These are phyloP conservation scores for Pythium rhizo-oryzae DNA, from an alignment of 352 stramenopile species.

Conservation along the genomic window DNA sequence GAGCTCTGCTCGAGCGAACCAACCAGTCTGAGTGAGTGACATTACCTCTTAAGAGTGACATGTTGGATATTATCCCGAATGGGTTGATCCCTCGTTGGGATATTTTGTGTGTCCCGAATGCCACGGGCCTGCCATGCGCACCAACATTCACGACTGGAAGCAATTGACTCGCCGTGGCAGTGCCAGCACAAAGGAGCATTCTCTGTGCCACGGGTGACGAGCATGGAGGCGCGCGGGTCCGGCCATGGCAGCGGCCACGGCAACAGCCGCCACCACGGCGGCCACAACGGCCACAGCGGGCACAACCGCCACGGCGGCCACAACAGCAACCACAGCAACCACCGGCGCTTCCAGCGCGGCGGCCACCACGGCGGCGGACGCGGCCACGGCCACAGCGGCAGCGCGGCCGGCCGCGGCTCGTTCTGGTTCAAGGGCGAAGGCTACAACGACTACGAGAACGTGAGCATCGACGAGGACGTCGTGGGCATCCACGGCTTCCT, in stretches of 20 bases:
- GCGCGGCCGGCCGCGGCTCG: constrained; percentile 11
- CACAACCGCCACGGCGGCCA: background rate
- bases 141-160: constrained; percentile 23
- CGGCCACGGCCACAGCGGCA: constrained; percentile 28
- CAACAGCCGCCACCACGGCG: background rate
- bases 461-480: constrained; percentile 70
- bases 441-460: background rate
- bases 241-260: background rate
- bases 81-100: constrained; percentile 14
- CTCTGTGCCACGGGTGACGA: background rate
- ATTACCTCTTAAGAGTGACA: background rate
- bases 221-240: constrained; percentile 22
- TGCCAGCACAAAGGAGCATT: background rate
- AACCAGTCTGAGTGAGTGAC: constrained; percentile 16
- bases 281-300: background rate
- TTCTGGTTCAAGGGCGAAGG: constrained; percentile 14
- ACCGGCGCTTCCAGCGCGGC: constrained; percentile 11
- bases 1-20: background rate
- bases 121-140: background rate
- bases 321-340: constrained; percentile 1
- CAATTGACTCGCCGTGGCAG: constrained; percentile 5
- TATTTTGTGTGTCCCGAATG: constrained; percentile 8
- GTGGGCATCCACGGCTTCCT: constrained; percentile 81
- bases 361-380: constrained; percentile 12
- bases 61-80: background rate